Evolutionary conservation across 768 basidiomycete species (phyloP).

Genomic region (Mycena rosella): DNA sequence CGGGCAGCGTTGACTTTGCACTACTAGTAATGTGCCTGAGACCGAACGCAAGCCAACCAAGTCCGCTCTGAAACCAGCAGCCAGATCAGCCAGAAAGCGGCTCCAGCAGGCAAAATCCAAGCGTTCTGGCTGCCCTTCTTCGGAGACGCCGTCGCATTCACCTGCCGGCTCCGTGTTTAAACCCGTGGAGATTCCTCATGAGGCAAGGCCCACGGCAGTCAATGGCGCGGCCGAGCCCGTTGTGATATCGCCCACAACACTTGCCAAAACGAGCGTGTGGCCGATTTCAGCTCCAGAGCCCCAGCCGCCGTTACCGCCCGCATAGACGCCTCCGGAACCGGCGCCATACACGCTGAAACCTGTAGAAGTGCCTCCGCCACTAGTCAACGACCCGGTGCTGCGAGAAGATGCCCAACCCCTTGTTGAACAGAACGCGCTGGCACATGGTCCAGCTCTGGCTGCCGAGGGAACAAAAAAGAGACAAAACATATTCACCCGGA

Average conservation of each 20-base stretch:
- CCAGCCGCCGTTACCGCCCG: conserved; percentile 34
- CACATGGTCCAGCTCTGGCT: too few relatives aligned
- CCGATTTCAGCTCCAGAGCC: neutral
- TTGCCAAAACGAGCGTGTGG: conserved; percentile 9
- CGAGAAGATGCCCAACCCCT: conserved; percentile 9
- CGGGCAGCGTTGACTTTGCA: conserved; percentile 21
- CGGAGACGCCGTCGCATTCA: conserved; percentile 22
- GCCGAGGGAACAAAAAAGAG: conserved; percentile 79
- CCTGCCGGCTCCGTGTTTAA: conserved; percentile 23
- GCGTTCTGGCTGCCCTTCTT: conserved; percentile 40
- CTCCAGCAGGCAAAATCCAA: conserved; percentile 61
- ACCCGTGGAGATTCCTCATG: conserved; percentile 27
- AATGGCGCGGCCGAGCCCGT: conserved; percentile 17
- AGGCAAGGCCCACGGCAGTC: conserved; percentile 10
- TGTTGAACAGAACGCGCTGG: too few relatives aligned
- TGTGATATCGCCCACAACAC: too few relatives aligned
- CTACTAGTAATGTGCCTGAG: conserved; percentile 39
- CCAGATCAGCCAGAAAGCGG: conserved; percentile 73
- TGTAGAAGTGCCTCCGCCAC: conserved; percentile 41
- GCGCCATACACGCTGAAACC: conserved; percentile 38
- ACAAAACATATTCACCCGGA: conserved; percentile 83
- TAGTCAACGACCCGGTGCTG: conserved; percentile 19
- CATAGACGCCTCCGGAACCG: too few relatives aligned
- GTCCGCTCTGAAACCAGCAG: conserved; percentile 77
- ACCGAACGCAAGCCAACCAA: conserved; percentile 68